Evolutionary conservation across 2,329 filamentous ascomycete species (phyloP).

Genomic region (Plectosphaerella plurivora): DNA sequence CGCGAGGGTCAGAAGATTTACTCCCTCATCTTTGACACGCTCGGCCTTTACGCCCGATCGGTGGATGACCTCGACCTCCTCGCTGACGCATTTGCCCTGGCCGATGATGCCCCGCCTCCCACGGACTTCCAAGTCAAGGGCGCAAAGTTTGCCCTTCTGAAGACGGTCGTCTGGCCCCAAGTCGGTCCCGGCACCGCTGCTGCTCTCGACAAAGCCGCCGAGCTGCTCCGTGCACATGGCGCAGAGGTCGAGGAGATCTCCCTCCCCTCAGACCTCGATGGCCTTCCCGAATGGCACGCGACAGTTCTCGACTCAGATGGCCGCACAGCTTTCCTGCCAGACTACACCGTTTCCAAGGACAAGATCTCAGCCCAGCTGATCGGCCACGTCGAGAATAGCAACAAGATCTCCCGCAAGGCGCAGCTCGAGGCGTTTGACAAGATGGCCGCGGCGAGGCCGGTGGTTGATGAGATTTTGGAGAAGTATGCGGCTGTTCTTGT

Average conservation of each 20-base stretch:
- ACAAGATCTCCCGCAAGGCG: constrained; percentile 35
- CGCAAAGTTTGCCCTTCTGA: constrained; percentile 49
- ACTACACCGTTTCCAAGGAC: constrained; percentile 43
- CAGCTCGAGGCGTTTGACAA: constrained; percentile 50
- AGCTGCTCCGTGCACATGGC: constrained; percentile 38
- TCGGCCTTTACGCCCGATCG: constrained; percentile 55
- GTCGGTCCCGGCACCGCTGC: constrained; percentile 37
- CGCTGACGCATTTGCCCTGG: constrained; percentile 46
- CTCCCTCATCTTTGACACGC: constrained; percentile 55
- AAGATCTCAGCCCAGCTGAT: constrained; percentile 40
- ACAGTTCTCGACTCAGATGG: constrained; percentile 48
- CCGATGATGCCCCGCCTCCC: constrained; percentile 38
- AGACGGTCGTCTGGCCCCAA: constrained; percentile 46
- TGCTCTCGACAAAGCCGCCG: constrained; percentile 34
- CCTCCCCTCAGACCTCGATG: constrained; percentile 43
- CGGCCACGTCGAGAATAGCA: constrained; percentile 45
- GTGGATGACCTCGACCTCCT: constrained; percentile 55
- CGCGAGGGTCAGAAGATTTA: constrained; percentile 58
- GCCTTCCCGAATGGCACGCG: constrained; percentile 46
- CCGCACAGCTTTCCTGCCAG: constrained; percentile 45
- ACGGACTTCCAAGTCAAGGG: constrained; percentile 32
- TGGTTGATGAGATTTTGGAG: constrained; percentile 42
- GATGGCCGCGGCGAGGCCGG: constrained; percentile 43
- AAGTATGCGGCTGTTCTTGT: constrained; percentile 50
- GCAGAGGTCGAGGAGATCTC: constrained; percentile 52